phyloP scores from a whole-genome alignment of 345 rosid genomes.

The Citrus cavaleriei region DNA sequence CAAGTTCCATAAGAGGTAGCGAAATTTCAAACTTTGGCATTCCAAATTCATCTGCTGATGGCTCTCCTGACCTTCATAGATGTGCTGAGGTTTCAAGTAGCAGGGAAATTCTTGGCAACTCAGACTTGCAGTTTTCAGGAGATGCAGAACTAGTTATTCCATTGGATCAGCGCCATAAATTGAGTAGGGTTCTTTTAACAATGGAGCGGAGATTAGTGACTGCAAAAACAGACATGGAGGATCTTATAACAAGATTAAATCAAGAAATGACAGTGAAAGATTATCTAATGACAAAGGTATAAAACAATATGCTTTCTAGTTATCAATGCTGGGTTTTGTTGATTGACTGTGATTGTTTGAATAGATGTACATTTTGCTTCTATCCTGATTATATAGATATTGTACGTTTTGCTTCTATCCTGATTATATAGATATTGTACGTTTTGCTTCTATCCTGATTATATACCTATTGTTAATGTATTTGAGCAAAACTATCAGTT shows the following conservation, averaged over 20 bases:
- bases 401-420: not conserved
- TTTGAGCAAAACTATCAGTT: not conserved
- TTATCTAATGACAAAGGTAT: conserved; percentile 86
- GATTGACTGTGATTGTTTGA: not conserved
- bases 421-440: not conserved
- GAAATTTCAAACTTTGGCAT: conserved; percentile 62
- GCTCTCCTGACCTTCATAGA: conserved; percentile 50
- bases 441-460: not conserved
- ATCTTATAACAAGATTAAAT: conserved; percentile 80
- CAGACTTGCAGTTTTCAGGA: conserved; percentile 38
- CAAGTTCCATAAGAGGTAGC: conserved; percentile 60
- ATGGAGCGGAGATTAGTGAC: conserved; percentile 77
- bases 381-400: not conserved
- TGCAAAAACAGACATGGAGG: conserved; percentile 97
- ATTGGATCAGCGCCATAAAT: conserved; percentile 70
- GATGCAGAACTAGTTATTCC: conserved; percentile 73
- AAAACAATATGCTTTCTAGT: conserved; percentile 9
- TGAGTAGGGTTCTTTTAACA: conserved; percentile 69
- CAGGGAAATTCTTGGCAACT: conserved; percentile 35
- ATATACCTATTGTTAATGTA: not conserved
- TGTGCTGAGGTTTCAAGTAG: conserved; percentile 45
- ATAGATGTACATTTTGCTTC: not conserved
- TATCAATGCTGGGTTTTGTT: not conserved
- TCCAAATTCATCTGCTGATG: conserved; percentile 55
- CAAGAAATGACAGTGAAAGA: conserved; percentile 89